Evolutionary conservation across 2,329 filamentous ascomycete species (phyloP).

Genomic region (Penicillium glabrum): DNA sequence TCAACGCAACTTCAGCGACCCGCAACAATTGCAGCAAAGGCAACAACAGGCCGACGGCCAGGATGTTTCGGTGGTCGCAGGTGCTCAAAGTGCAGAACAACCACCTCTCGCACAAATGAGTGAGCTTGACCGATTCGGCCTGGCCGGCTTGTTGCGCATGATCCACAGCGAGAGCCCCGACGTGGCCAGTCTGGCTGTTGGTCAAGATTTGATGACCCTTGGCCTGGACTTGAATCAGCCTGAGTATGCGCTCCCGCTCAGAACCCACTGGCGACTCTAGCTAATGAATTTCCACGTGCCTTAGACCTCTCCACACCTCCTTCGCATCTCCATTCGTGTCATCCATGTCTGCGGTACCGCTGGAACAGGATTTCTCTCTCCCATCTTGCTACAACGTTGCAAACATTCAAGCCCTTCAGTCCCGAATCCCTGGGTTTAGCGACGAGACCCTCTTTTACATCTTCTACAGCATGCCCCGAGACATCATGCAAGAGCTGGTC

Average conservation of each 20-base stretch:
- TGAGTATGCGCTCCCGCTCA: slow-evolving; percentile 47
- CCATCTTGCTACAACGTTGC: slow-evolving; percentile 65
- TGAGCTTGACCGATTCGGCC: slow-evolving; percentile 59
- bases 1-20: slow-evolving; percentile 32
- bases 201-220: slow-evolving; percentile 63
- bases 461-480: slow-evolving; percentile 67
- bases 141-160: slow-evolving; percentile 60
- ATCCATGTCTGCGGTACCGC: slow-evolving; percentile 54
- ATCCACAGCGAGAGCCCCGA: slow-evolving; percentile 56
- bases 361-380: slow-evolving; percentile 64
- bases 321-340: slow-evolving; percentile 65
- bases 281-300: slow-evolving; percentile 15
- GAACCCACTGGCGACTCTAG: background rate
- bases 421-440: slow-evolving; percentile 59
- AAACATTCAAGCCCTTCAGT: slow-evolving; percentile 63
- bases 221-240: slow-evolving; percentile 64
- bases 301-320: slow-evolving; percentile 60
- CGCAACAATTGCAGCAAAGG: slow-evolving; percentile 35
- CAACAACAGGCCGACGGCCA: slow-evolving; percentile 39
- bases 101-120: slow-evolving; percentile 56
- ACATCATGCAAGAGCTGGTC: slow-evolving; percentile 65
- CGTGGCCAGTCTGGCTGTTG: slow-evolving; percentile 56
- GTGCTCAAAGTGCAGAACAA: slow-evolving; percentile 36
- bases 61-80: slow-evolving; percentile 32
- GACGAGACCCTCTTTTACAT: slow-evolving; percentile 69